A percentile compares a stretch with the other conserved stretches of the same genome.
Conservation (phyloP, 768 basidiomycete species). For the Termitomyces sp. region DNA sequence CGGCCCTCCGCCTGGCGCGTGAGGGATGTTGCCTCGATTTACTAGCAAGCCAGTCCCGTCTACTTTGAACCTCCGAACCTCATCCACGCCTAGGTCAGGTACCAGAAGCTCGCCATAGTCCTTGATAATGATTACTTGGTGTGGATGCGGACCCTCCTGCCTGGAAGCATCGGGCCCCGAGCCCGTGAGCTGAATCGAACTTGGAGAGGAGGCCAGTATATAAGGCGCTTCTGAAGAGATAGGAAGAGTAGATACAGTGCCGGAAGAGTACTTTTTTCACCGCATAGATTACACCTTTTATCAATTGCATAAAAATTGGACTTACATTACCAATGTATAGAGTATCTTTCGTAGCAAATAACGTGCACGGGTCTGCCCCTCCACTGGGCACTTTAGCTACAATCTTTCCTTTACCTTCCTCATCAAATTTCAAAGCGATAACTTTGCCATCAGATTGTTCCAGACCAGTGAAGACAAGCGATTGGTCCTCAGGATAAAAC, state of each 20-base stretch:
- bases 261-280: slow-evolving; percentile 59
- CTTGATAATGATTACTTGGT: slow-evolving; percentile 57
- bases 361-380: slow-evolving; percentile 60
- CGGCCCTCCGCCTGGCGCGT: slow-evolving; percentile 60
- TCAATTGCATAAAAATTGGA: slow-evolving; percentile 10
- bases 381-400: slow-evolving; percentile 47
- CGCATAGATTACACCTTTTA: not conserved
- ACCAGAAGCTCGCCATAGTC: slow-evolving; percentile 56
- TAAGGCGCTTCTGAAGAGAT: slow-evolving; percentile 45
- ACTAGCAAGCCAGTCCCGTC: slow-evolving; percentile 40
- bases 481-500: slow-evolving; percentile 47
- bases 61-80: slow-evolving; percentile 52
- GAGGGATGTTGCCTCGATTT: slow-evolving; percentile 40
- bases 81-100: slow-evolving; percentile 74
- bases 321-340: slow-evolving; percentile 72
- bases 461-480: slow-evolving; percentile 60
- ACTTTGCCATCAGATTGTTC: slow-evolving; percentile 66
- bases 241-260: slow-evolving; percentile 52
- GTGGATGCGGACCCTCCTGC: slow-evolving; percentile 73
- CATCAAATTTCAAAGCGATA: slow-evolving; percentile 52
- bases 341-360: slow-evolving; percentile 52
- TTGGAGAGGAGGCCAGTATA: slow-evolving; percentile 28
- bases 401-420: slow-evolving; percentile 46
- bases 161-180: slow-evolving; percentile 61
- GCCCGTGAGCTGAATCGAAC: slow-evolving; percentile 40